Percentiles rank a stretch among this genome's conserved stretches.
Evolutionary conservation across 371 early-diverging fungal genomes (phyloP).

Genomic region (Mortierella sp.): DNA sequence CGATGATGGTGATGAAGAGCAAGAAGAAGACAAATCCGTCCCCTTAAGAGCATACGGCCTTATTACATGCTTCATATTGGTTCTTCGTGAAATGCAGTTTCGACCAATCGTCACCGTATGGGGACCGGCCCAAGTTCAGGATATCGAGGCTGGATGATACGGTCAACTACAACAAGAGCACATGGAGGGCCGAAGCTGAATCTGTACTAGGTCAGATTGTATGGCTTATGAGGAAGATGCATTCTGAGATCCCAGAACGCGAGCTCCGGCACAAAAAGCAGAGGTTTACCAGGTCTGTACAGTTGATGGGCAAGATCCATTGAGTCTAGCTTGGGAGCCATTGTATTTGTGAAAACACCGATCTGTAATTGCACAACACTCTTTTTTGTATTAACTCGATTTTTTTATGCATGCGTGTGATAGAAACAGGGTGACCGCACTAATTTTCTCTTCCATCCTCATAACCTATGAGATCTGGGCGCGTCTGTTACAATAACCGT

Average conservation of each 20-base stretch:
- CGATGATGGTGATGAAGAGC: constrained; percentile 11
- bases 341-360: too few species aligned
- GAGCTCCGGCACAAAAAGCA: background rate
- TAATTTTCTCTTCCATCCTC: too few species aligned
- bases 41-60: constrained; percentile 27
- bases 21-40: constrained; percentile 8
- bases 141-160: constrained; percentile 13
- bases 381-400: too few species aligned
- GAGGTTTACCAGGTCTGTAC: too few species aligned
- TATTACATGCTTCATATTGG: constrained; percentile 24
- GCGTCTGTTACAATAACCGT: too few species aligned
- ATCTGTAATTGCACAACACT: too few species aligned
- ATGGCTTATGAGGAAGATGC: constrained; percentile 37
- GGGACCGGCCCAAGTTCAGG: constrained; percentile 19
- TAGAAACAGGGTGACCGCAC: too few species aligned
- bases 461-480: too few species aligned
- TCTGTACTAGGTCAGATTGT: constrained; percentile 24
- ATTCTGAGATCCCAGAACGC: constrained; percentile 13
- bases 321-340: too few species aligned
- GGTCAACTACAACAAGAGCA: constrained; percentile 22
- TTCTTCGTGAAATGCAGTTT: constrained; percentile 34
- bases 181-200: constrained; percentile 21
- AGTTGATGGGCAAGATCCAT: too few species aligned
- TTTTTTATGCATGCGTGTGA: too few species aligned
- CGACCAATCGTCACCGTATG: constrained; percentile 12